Evolutionary conservation across 2,329 filamentous ascomycete genomes (phyloP).

Genomic region (Furcasterigmium furcatum): DNA sequence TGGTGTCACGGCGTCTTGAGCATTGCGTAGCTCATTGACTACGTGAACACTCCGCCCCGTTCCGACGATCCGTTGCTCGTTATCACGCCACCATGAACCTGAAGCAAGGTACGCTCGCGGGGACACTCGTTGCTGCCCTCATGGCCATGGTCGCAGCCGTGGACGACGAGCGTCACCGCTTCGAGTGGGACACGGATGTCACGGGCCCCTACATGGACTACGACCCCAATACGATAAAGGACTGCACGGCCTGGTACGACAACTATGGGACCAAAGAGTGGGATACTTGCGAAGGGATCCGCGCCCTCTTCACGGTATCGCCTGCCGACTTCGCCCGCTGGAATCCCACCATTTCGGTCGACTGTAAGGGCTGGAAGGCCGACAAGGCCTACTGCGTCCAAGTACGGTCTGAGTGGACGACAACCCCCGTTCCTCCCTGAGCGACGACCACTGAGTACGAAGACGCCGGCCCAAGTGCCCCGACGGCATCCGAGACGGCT

Average conservation of each 20-base stretch:
- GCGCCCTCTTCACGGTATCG: constrained; percentile 8
- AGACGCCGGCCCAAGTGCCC: constrained; percentile 7
- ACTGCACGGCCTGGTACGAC: constrained; percentile 10
- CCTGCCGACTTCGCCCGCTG: constrained; percentile 13
- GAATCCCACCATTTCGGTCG: constrained; percentile 18
- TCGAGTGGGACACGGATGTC: background rate
- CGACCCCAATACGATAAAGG: constrained; percentile 6
- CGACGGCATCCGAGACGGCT: background rate
- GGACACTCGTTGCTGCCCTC: background rate
- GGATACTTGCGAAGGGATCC: constrained; percentile 9
- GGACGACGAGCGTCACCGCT: background rate
- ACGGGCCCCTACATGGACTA: constrained; percentile 1
- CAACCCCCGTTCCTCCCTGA: constrained; percentile 5
- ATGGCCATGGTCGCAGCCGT: background rate
- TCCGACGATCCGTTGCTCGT: too few species aligned
- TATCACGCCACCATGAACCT: too few species aligned
- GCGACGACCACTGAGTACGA: constrained; percentile 7
- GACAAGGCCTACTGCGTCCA: constrained; percentile 18
- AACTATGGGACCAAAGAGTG: constrained; percentile 5
- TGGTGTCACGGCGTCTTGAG: too few species aligned
- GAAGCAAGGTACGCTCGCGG: too few species aligned
- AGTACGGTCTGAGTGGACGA: constrained; percentile 10
- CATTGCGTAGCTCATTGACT: too few species aligned
- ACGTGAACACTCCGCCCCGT: too few species aligned
- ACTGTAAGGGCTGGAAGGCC: constrained; percentile 15